These are phyloP conservation scores for Metarhizium rileyi DNA, from an alignment of 2,329 filamentous ascomycete genomes.

Conservation along the genomic window DNA sequence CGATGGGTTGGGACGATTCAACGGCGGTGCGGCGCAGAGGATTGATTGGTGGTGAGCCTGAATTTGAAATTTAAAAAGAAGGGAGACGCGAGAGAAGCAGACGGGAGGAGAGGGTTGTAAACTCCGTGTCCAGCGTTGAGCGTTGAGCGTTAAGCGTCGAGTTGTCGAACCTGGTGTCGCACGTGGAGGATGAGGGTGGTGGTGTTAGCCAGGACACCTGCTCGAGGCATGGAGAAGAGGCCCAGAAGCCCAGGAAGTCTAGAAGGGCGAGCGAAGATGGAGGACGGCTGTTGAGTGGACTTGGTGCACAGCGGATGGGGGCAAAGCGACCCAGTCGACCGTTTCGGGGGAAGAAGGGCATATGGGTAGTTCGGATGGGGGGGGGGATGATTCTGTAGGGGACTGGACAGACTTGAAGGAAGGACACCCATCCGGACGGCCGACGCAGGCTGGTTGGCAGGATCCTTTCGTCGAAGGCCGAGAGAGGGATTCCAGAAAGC, in stretches of 20 bases:
- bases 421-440: too few species aligned
- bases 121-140: too few species aligned
- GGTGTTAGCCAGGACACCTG: background rate
- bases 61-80: background rate
- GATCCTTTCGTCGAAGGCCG: background rate
- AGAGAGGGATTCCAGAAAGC: background rate
- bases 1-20: background rate
- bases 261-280: constrained; percentile 7
- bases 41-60: background rate
- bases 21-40: background rate
- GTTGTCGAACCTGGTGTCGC: background rate
- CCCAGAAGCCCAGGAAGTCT: constrained; percentile 1
- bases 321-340: background rate
- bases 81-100: too few species aligned
- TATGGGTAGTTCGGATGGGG: too few species aligned
- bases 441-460: too few species aligned
- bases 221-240: background rate
- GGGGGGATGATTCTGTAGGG: background rate
- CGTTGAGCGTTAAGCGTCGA: background rate
- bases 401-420: too few species aligned
- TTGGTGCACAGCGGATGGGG: background rate
- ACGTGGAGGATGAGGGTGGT: background rate
- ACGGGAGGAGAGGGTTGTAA: too few species aligned
- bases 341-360: constrained; percentile 3
- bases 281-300: background rate